These are phyloP conservation scores for Eucalyptus brandiana DNA, from an alignment of 345 rosid species.

Conservation along the genomic window DNA sequence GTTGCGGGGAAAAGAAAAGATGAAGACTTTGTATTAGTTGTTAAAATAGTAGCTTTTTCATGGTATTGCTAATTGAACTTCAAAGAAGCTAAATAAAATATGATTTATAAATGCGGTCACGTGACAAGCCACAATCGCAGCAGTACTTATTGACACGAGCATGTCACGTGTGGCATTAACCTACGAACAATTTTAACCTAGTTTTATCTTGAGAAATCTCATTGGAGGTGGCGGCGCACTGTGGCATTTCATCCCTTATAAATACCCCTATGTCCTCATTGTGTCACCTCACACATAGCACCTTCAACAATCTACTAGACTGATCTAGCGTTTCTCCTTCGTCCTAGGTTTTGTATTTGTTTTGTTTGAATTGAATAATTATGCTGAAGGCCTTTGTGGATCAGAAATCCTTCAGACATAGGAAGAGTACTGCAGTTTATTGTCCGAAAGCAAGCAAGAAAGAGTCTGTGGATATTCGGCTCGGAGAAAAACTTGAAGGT, in stretches of 20 bases:
- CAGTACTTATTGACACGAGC: background rate
- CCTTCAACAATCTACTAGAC: background rate
- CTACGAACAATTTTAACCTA: background rate
- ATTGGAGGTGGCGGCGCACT: background rate
- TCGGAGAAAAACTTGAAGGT: background rate
- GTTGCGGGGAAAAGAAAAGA: background rate
- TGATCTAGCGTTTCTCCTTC: background rate
- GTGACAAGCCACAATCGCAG: background rate
- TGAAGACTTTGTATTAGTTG: background rate
- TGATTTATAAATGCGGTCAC: background rate
- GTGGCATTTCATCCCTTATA: background rate
- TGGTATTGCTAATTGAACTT: background rate
- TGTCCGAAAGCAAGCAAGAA: background rate
- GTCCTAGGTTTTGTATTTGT: background rate
- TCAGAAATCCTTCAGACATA: background rate
- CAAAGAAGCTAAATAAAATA: background rate
- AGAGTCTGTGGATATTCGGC: background rate
- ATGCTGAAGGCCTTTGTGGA: background rate
- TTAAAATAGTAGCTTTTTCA: background rate
- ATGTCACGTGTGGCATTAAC: background rate
- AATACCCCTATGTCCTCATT: background rate
- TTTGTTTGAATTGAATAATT: background rate
- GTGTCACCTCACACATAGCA: background rate
- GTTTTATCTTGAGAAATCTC: background rate
- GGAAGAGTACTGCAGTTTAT: background rate